phyloP scores from a whole-genome alignment of 306 rosid genomes.

The Vigna angularis region DNA sequence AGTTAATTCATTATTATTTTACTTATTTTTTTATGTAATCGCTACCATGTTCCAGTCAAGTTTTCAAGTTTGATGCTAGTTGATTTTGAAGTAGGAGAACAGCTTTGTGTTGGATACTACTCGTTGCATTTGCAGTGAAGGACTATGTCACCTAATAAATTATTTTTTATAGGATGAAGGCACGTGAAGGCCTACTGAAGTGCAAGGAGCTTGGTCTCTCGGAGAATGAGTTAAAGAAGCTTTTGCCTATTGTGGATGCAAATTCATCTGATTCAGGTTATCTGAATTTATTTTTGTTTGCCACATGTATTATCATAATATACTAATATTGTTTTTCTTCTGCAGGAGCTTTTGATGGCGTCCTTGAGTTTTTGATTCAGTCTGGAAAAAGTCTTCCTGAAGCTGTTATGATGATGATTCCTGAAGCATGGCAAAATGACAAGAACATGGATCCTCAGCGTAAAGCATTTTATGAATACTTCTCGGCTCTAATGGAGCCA shows the following conservation, averaged over 20 bases:
- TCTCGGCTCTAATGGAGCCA: constrained; percentile 97
- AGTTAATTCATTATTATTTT: background rate
- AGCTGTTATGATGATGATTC: constrained; percentile 99
- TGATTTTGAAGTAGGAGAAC: background rate
- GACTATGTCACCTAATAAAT: background rate
- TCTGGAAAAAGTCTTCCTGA: constrained; percentile 98
- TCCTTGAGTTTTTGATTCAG: constrained; percentile 89
- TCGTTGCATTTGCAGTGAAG: background rate
- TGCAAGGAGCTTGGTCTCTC: constrained; percentile 17
- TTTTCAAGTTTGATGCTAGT: background rate
- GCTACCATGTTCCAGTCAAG: background rate
- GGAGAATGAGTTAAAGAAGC: constrained; percentile 20
- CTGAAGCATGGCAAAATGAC: constrained; percentile 99
- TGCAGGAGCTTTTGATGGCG: constrained; percentile 96
- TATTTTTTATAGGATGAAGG: constrained; percentile 7
- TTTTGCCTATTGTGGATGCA: constrained; percentile 18
- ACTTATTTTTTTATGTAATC: background rate
- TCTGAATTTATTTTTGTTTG: background rate
- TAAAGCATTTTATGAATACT: constrained; percentile 85
- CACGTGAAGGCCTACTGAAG: constrained; percentile 16
- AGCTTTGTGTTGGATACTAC: background rate
- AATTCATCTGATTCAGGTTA: constrained; percentile 28
- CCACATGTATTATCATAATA: background rate
- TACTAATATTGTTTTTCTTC: constrained; percentile 10
- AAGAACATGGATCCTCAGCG: constrained; percentile 90